Evolutionary conservation across 2,329 filamentous ascomycete species (phyloP), one percentile per base, ranked within the genome.

Genomic region (Colletotrichum caudatum): DNA sequence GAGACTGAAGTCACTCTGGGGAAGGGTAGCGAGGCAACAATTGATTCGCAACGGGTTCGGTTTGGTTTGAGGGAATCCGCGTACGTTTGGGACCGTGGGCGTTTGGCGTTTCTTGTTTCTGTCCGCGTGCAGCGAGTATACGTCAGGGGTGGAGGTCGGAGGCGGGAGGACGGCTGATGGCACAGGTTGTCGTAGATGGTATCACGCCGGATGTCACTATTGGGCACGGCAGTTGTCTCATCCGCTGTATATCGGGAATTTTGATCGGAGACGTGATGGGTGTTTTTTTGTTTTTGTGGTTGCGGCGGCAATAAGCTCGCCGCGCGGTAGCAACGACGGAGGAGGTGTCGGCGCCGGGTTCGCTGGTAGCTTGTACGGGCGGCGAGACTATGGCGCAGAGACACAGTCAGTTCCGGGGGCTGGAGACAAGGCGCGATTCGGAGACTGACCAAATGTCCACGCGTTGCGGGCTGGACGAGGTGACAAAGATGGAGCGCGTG

Each of bases 111-210:
- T 39, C 51, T n/a, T 33, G 46, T 39, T 59, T 68, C 29, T 59
- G 7, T 35, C 26, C 20, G 41, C 44, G 41, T 51, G 41, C 12
- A 26, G 64, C 44, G 64, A 46, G 64, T 58, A 54, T 37, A 57
- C 44, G 64, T 46, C 46, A n/a, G 11, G 53, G 29, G n/a, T 59
- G 65, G n/a, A n/a, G 53, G 37, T 63, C 54, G 29, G 8, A 44
- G 59, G 58, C 51, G 58, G 64, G 58, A 58, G 64, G 23, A 53
- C 20, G 29, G 58, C 41, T 63, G 69, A 59, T 58, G 53, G 63
- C 44, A 51, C 64, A 20, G 58, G 58, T n/a, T 68, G 64, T 68
- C 53, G 58, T 64, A 71, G 64, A 54, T 68, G 29, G 46, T 71
- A 64, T 71, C 59, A 69, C 59, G 37, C 9, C 46, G 39, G 50